Evolutionary conservation across 768 basidiomycete genomes (phyloP), one percentile per base, ranked within the genome.

Genomic region (Sarcodon sp.): DNA sequence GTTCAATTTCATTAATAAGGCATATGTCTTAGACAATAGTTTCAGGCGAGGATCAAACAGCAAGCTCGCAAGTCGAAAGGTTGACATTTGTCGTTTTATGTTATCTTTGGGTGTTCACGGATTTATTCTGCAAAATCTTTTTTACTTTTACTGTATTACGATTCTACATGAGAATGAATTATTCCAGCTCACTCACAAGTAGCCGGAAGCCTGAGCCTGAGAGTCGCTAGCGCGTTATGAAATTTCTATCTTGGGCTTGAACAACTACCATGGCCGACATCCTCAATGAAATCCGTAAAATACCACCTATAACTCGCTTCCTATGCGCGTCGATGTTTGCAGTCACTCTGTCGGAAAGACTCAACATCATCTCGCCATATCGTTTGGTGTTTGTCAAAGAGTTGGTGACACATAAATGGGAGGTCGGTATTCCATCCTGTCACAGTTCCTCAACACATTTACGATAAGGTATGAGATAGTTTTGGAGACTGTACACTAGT

Each of bases 231-330:
- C n/a, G n/a, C n/a, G n/a, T n/a, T n/a, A n/a, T n/a, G n/a, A n/a
- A n/a, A n/a, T n/a, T n/a, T n/a, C n/a, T n/a, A n/a, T n/a, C n/a
- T n/a, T n/a, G n/a, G n/a, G n/a, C 21, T 27, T 27, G 21, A 27
- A 27, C 21, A 3, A 9, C 32, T 21, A 50, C 47, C 13, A 61
- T 59, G 60, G 58, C 61, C 5, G 55, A 50, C 12, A 59, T 66
- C 52, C 48, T 53, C 57, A 60, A 60, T 41, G 83, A 89, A 66
- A 62, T 90, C 46, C 76, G 70, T 55, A 89, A 87, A 66, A 86
- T 91, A 1, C 88, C 89, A 0, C 83, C 83, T 33, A 81, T 92
- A 35, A 90, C 89, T 5, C 77, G 89, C 33, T 77, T 80, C 48
- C 60, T 87, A 6, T 70, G 76, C 49, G 67, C 64, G 16, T 82